A percentile compares a stretch with the other conserved stretches of the same genome.
phyloP scores from a whole-genome alignment of 208 protist species.

The Naegleria fowleri region DNA sequence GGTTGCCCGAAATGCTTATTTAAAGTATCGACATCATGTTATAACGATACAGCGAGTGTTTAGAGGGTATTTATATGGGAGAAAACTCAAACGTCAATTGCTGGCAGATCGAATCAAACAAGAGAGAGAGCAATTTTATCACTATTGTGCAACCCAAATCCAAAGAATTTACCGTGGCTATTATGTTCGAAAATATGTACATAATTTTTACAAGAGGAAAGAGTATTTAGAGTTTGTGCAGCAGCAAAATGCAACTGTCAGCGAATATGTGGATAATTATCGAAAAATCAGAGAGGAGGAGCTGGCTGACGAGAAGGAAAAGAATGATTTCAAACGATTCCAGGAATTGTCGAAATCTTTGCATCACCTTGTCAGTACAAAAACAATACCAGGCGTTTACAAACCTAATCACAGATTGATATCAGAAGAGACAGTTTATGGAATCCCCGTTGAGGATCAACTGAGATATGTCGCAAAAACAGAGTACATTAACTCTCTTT shows the following conservation, averaged over 20 bases:
- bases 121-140: background rate
- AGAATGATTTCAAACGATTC: background rate
- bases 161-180: background rate
- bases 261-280: background rate
- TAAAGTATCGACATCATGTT: background rate
- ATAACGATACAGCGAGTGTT: background rate
- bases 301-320: background rate
- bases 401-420: background rate
- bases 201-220: conserved; percentile 10
- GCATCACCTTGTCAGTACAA: conserved; percentile 10
- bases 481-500: background rate
- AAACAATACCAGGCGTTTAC: conserved; percentile 11
- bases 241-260: background rate
- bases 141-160: conserved; percentile 7
- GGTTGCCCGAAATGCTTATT: background rate
- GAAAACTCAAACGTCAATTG: background rate
- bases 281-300: background rate
- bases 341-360: background rate
- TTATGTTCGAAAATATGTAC: background rate
- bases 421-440: conserved; percentile 1
- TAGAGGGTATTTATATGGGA: background rate
- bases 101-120: background rate
- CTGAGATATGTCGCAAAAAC: background rate
- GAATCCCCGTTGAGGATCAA: background rate
- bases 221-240: background rate